Evolutionary conservation across 352 stramenopile species (phyloP), one percentile per base, ranked within the genome.

Genomic region (Pythium vanterpoolii): DNA sequence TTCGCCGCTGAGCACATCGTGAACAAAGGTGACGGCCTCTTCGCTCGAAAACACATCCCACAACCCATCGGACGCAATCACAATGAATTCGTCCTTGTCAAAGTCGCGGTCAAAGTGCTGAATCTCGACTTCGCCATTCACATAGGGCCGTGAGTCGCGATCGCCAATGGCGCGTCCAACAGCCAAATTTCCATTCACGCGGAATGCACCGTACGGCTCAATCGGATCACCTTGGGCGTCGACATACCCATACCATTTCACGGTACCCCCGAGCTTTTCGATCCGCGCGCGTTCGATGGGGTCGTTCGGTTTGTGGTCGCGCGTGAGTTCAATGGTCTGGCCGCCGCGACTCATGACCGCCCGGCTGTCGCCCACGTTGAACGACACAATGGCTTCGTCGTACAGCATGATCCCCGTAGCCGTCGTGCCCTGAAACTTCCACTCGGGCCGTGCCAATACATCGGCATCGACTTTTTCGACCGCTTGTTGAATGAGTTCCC

Each of bases 351-450:
- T 96, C 51, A 99, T 72, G 28, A 99, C 87, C 4, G 95, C 95
- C 27, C 96, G 89, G 64, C 84, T 98, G 61, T 99, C 96, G 23
- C 96, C 96, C n/a, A 98, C 84, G 65, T 99, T 98, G 23, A 93
- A 57, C 30, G 79, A 85, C 55, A 89, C 84, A 44, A 96, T 82
- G 9, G 79, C 67, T 49, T 94, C 84, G 38, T 91, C 80, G 43
- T 82, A 85, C 16, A 96, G 51, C 16, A 93, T 66, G 49, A 93
- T 77, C 4, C 81, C 83, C 0, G 83, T 75, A 0, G 77, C 86
- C 0, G 87, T 96, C 14, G 87, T 91, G 27, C 87, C 87, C 51
- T 92, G 79, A 16, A 77, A 86, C 50, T 80, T 83, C 85, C 85
- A 95, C 49, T 93, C 81, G n/a, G 72, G 62, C 39, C 84, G 80